Base-by-base conservation (phyloP, 202 grass and related monocot genomes). In the Carex sylvatica region DNA sequence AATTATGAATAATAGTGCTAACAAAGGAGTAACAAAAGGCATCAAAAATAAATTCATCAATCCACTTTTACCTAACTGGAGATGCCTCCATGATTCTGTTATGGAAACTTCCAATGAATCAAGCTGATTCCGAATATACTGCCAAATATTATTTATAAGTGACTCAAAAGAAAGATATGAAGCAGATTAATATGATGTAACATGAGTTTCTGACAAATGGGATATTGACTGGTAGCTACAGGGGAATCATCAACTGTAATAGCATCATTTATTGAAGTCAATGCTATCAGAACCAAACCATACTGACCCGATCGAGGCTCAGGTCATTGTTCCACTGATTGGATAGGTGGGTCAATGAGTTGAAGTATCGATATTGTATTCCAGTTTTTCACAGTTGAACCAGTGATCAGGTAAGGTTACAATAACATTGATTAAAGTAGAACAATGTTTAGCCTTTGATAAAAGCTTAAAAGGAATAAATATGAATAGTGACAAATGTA, bases 51-150 rank as follows among this genome's bases (percentile, higher is more conserved):
- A 28, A 7, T 13, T 54, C 8, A 24, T 42, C 38, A 5, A 35
- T 79, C 63, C 24, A 74, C 26, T 80, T 83, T 90, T 89, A 92
- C 93, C 93, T 91, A 79, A 91, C 59, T 86, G 84, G 46, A 91
- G 80, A 78, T 84, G 80, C 47, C 56, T 76, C 90, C 93, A 96
- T 71, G 80, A 91, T 54, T 85, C 80, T 89, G 90, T 96, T 86
- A 96, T 93, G 68, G 83, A 70, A 63, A 93, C 91, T 88, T 96
- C 90, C 81, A 96, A 77, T 51, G 67, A 84, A 84, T 96, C 93
- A 74, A 96, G 93, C 85, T 96, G 88, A 65, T 96, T 85, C 71
- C 91, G 88, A 61, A 96, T 86, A 72, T 86, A 96, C 93, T 96
- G 83, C 65, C 72, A 28, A 42, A 82, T 82, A 84, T 24, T 55